These are phyloP conservation scores for Globisporangium rhizosaccharum DNA, from an alignment of 352 stramenopile species.

Conservation along the genomic window DNA sequence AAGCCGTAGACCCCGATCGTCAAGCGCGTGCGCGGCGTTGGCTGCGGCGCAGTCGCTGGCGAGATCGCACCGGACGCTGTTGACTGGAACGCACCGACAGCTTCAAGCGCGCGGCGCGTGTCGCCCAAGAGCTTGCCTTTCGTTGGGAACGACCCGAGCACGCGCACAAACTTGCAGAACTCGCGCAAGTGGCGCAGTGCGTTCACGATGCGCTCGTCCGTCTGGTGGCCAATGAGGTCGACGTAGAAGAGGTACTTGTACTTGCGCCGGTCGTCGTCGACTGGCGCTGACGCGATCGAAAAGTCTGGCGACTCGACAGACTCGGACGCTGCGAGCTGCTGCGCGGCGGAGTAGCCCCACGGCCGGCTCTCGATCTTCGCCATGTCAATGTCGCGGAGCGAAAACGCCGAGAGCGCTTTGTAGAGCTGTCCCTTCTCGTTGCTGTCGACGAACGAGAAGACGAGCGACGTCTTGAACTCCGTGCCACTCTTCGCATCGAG, in stretches of 20 bases:
- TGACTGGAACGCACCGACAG: constrained; percentile 34
- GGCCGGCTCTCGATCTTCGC: constrained; percentile 74
- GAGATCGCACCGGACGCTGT: constrained; percentile 18
- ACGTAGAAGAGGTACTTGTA: constrained; percentile 83
- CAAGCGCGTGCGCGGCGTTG: constrained; percentile 44
- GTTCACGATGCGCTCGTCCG: constrained; percentile 58
- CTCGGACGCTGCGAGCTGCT: constrained; percentile 35
- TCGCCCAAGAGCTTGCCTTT: constrained; percentile 59
- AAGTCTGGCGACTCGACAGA: constrained; percentile 24
- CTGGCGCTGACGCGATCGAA: constrained; percentile 13
- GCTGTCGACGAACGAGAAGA: constrained; percentile 67
- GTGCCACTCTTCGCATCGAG: constrained; percentile 23
- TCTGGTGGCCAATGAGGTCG: constrained; percentile 59
- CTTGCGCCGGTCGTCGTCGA: constrained; percentile 34
- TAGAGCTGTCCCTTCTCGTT: constrained; percentile 57
- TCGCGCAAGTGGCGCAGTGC: constrained; percentile 79
- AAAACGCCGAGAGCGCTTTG: constrained; percentile 56
- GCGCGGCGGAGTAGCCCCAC: constrained; percentile 48
- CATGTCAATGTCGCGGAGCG: constrained; percentile 55
- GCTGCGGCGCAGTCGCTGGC: constrained; percentile 15
- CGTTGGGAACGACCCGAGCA: constrained; percentile 82
- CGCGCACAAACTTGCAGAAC: constrained; percentile 77
- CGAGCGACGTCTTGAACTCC: constrained; percentile 69
- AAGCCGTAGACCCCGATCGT: constrained; percentile 97
- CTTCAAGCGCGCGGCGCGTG: constrained; percentile 47